These are phyloP conservation scores for Sporisorium sorghi DNA, from an alignment of 1,284 basidiomycete genomes.

Conservation along the genomic window DNA sequence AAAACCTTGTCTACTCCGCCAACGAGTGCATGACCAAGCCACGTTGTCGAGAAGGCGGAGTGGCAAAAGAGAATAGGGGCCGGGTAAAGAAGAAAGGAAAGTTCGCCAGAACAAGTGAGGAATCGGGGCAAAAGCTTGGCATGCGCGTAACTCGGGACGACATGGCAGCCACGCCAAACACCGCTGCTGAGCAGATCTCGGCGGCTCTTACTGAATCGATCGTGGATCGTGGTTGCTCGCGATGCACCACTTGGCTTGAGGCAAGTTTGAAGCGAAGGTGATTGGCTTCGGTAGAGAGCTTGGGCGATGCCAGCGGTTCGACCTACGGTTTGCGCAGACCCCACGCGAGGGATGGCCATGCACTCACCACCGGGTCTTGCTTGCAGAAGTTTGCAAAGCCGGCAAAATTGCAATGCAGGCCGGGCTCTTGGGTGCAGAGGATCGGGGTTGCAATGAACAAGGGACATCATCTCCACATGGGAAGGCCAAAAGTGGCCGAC, in stretches of 20 bases:
- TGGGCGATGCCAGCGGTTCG: slow-evolving; percentile 4
- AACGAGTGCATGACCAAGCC: not conserved
- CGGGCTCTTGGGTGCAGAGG: slow-evolving; percentile 3
- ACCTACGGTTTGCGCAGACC: not conserved
- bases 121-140: slow-evolving; percentile 8
- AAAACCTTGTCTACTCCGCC: not conserved
- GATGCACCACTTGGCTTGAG: not conserved
- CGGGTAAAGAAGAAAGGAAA: slow-evolving; percentile 12
- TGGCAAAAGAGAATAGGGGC: not conserved
- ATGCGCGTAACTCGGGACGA: not conserved
- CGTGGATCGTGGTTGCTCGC: not conserved
- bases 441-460: not conserved
- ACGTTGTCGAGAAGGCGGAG: not conserved
- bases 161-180: not conserved
- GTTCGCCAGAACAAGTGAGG: slow-evolving; percentile 13
- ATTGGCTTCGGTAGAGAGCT: too few relatives aligned
- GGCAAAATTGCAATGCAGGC: not conserved
- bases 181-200: not conserved
- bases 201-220: too few relatives aligned
- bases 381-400: not conserved
- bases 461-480: not conserved
- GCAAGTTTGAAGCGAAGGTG: not conserved
- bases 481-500: not conserved
- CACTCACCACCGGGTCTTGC: not conserved
- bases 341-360: too few relatives aligned